phyloP scores from a whole-genome alignment of 1,284 basidiomycete genomes.

The Naganishia cerealis region DNA sequence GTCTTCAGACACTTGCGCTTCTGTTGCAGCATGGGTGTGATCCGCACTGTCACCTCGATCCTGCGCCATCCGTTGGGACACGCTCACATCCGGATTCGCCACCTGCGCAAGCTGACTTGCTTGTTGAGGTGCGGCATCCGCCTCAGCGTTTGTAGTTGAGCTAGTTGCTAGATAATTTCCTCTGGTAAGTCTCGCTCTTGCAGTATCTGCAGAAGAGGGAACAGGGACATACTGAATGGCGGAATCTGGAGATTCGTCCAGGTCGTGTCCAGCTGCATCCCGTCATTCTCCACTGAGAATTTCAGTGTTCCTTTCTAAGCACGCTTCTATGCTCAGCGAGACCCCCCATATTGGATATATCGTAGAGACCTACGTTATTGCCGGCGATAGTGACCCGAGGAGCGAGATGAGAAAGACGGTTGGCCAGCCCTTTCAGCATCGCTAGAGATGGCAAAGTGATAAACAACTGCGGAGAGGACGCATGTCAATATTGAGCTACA shows the following conservation, averaged over 20 bases:
- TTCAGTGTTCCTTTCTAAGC: slow-evolving; percentile 51
- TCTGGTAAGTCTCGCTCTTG: neutral
- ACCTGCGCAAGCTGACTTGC: slow-evolving; percentile 15
- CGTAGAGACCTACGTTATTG: slow-evolving; percentile 55
- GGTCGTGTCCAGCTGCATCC: slow-evolving; percentile 71
- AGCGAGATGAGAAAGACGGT: slow-evolving; percentile 71
- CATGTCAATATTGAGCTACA: slow-evolving; percentile 1
- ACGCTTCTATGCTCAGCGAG: slow-evolving; percentile 4
- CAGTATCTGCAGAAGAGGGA: neutral
- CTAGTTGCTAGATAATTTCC: neutral
- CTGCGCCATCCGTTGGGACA: neutral
- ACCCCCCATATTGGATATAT: neutral
- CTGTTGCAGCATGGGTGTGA: slow-evolving; percentile 2
- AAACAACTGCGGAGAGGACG: slow-evolving; percentile 63
- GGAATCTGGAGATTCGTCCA: slow-evolving; percentile 77
- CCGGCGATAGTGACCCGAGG: slow-evolving; percentile 72
- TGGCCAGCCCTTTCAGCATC: slow-evolving; percentile 75
- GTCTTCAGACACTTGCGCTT: slow-evolving; percentile 56
- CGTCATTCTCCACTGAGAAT: slow-evolving; percentile 68
- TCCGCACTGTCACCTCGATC: neutral
- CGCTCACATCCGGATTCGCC: slow-evolving; percentile 1
- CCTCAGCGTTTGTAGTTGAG: neutral
- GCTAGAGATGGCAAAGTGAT: slow-evolving; percentile 74
- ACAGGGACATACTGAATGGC: slow-evolving; percentile 59
- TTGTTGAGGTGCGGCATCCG: slow-evolving; percentile 14